Evolutionary conservation across 148 eudicot genomes (phyloP), one percentile per base, ranked within the genome.

Genomic region (Camellia granthamiana): DNA sequence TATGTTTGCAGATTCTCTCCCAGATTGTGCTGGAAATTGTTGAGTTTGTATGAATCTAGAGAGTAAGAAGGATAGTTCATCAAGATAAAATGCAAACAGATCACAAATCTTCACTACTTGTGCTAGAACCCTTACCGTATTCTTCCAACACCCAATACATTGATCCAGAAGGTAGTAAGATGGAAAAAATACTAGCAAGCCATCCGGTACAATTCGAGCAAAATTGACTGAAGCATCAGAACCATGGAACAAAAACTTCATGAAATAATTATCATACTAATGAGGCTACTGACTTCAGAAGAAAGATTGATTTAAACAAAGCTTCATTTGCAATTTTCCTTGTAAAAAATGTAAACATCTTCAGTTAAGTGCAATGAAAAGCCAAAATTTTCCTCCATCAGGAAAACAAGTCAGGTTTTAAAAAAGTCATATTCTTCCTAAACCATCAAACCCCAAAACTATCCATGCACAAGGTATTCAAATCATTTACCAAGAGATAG

Each of bases 181-280:
- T 58, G 99, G 93, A 76, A 96, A 96, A 87, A 96, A 96, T 60
- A 96, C 97, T 55, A 96, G 97, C 82, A 96, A 83, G 38, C 99
- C 99, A 84, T 92, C 95, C 12, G 99, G 99, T 75, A 96, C 97
- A 77, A 94, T 94, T 77, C 99, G 92, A 84, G 99, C 94, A 77
- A 94, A 90, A 88, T 96, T 96, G 69, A 96, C 99, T 96, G 93
- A 82, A 83, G 30, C 80, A 83, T 43, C 74, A 72, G 64, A 42
- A 77, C 41, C 19, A 78, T 38, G 41, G 75, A 56, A 44, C 79
- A 49, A 23, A 75, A 56, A 23, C 11, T 47, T 67, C 78, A 74
- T 73, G 49, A 65, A 70, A 69, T 7, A 62, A 19, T 58, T 56
- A 46, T 2, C 6, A 18, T n/a, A 47, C 49, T 5, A 52, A 47